phyloP scores from a whole-genome alignment of 1,284 basidiomycete species.

The Leccinum cinnamomeum region DNA sequence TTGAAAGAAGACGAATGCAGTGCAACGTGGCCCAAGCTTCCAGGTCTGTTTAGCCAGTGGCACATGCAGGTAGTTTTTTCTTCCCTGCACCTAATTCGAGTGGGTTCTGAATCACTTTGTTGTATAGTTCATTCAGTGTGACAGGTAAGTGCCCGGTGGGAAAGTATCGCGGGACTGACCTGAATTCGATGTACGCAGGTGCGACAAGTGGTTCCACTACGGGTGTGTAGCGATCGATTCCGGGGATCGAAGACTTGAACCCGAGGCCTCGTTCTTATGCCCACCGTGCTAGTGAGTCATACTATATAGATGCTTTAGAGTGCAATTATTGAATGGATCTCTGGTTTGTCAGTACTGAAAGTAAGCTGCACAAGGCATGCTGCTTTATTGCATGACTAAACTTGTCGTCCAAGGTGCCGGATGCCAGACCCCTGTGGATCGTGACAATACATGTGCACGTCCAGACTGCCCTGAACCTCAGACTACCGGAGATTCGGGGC shows the following conservation, averaged over 20 bases:
- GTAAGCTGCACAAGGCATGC: constrained; percentile 11
- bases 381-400: background rate
- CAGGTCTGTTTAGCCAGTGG: constrained; percentile 20
- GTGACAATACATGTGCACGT: constrained; percentile 22
- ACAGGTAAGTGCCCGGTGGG: constrained; percentile 25
- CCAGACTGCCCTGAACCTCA: constrained; percentile 26
- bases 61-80: constrained; percentile 25
- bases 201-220: constrained; percentile 39
- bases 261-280: constrained; percentile 28
- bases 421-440: constrained; percentile 10
- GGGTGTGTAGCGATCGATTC: constrained; percentile 33
- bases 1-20: constrained; percentile 1
- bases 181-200: constrained; percentile 21
- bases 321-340: constrained; percentile 6
- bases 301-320: background rate
- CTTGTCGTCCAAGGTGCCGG: constrained; percentile 10
- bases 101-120: background rate
- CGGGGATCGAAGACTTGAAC: constrained; percentile 30
- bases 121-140: constrained; percentile 34
- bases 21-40: constrained; percentile 20
- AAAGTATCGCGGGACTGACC: background rate
- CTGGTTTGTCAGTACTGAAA: constrained; percentile 10
- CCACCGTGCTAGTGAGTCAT: constrained; percentile 32
- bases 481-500: constrained; percentile 12
- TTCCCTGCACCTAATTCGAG: background rate